Evolutionary conservation across 1,284 basidiomycete species (phyloP).

Genomic region (Inonotus obliquus): DNA sequence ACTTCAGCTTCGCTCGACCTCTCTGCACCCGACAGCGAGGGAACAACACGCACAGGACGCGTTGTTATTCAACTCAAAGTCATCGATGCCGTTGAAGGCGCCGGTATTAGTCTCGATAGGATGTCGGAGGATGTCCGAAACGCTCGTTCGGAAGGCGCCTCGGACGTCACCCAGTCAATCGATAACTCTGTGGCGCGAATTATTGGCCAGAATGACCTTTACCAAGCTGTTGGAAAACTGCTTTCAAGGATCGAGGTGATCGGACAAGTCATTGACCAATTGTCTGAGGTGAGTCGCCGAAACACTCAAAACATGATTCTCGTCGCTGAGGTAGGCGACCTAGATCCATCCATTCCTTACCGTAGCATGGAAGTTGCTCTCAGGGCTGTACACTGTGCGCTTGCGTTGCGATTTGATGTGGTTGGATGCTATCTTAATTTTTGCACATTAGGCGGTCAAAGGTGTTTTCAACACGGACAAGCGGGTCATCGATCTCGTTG

Average conservation of each 20-base stretch:
- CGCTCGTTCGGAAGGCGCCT: background rate
- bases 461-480: constrained; percentile 14
- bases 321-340: background rate
- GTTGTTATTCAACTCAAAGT: background rate
- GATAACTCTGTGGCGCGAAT: background rate
- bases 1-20: background rate
- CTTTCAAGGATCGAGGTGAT: background rate
- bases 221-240: background rate
- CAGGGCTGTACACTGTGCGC: background rate
- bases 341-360: constrained; percentile 6
- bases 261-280: background rate
- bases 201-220: background rate
- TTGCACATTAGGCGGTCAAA: background rate
- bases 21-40: too few relatives aligned
- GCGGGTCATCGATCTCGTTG: constrained; percentile 6
- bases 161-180: background rate
- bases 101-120: background rate
- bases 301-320: background rate
- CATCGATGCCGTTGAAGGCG: background rate
- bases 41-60: too few relatives aligned
- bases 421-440: background rate
- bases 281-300: constrained; percentile 3
- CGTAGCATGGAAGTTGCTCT: background rate
- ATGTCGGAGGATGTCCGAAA: background rate
- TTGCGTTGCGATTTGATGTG: background rate